Base-by-base conservation (phyloP, 2,329 filamentous ascomycete genomes). In the Chlorencoelia australis region DNA sequence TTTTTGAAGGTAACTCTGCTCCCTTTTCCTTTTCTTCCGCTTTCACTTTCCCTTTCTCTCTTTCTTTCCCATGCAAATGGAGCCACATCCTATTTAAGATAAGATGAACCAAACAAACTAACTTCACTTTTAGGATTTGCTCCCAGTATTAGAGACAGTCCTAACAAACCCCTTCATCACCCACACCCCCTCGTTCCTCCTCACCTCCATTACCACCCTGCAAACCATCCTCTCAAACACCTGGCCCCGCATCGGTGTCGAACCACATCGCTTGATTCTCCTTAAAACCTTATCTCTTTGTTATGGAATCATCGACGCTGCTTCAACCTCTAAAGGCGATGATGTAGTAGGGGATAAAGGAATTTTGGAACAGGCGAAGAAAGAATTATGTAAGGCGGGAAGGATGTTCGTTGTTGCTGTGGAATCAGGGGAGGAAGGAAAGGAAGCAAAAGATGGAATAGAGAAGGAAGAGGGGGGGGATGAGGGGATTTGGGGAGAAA, bases 81-180 rank as follows among this genome's bases (percentile, higher is more conserved):
- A n/a, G n/a, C n/a, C n/a, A n/a, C n/a, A n/a, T n/a, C n/a, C n/a
- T n/a, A 65, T 88, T 44, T 58, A 19, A 30, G 10, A 9, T 10
- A 4, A 6, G 9, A 13, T 15, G 3, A 11, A 8, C 7, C 25
- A 17, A 32, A 4, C 18, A 13, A 11, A 15, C 5, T 17, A 13
- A 26, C n/a, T n/a, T 17, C 9, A 18, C 7, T 2, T 18, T 15
- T n/a, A 35, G 34, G 9, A 65, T 87, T 45, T 36, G 11, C 8
- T 36, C 9, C 33, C 10, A n/a, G 27, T n/a, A 5, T 59, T 84
- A 11, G 73, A 73, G 3, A 62, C 65, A 26, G 71, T 79, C 7
- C 63, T 94, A 31, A 68, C 71, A 2, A 76, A 87, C 49, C 78
- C 83, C 0, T 84, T 93, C 53, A 69, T 70, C 1, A 61, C 69